These are phyloP conservation scores for Gliomastix tumulicola DNA, from an alignment of 2,329 filamentous ascomycete genomes.

Conservation along the genomic window DNA sequence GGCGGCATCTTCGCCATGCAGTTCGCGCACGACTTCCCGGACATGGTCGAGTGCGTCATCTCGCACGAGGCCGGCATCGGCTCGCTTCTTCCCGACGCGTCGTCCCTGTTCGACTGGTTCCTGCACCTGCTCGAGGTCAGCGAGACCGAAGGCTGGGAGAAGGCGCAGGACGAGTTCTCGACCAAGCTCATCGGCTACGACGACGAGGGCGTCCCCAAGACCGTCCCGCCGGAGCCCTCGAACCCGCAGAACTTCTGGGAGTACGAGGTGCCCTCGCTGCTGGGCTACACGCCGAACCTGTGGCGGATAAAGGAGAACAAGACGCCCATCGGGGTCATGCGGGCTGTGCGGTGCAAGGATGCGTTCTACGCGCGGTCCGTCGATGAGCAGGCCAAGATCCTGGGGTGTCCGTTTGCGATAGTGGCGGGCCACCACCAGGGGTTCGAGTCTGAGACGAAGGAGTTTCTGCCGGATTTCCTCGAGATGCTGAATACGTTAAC, in stretches of 20 bases:
- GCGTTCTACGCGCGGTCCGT: constrained; percentile 17
- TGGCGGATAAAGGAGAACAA: constrained; percentile 13
- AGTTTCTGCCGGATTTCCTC: constrained; percentile 16
- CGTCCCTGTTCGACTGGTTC: constrained; percentile 13
- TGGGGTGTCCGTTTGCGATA: constrained; percentile 14
- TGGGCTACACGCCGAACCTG: constrained; percentile 15
- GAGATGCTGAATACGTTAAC: constrained; percentile 14
- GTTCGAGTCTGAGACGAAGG: constrained; percentile 18
- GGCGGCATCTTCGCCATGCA: constrained; percentile 20
- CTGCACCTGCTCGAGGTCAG: constrained; percentile 12
- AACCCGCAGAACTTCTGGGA: constrained; percentile 19
- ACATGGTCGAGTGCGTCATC: constrained; percentile 18
- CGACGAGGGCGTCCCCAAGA: constrained; percentile 13
- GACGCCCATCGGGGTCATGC: constrained; percentile 18
- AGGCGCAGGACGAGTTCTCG: constrained; percentile 10
- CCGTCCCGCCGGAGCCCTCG: constrained; percentile 8
- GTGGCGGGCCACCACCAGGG: constrained; percentile 21
- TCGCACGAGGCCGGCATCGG: constrained; percentile 18
- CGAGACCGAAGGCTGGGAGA: constrained; percentile 11
- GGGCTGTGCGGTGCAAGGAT: constrained; percentile 13
- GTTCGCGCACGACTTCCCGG: constrained; percentile 19
- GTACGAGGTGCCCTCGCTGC: constrained; percentile 14
- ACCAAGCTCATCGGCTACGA: constrained; percentile 14
- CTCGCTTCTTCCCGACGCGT: constrained; percentile 15
- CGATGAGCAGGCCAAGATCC: constrained; percentile 16